Base-by-base conservation (phyloP, 2,329 filamentous ascomycete species). In the Geoglossum cookeanum region DNA sequence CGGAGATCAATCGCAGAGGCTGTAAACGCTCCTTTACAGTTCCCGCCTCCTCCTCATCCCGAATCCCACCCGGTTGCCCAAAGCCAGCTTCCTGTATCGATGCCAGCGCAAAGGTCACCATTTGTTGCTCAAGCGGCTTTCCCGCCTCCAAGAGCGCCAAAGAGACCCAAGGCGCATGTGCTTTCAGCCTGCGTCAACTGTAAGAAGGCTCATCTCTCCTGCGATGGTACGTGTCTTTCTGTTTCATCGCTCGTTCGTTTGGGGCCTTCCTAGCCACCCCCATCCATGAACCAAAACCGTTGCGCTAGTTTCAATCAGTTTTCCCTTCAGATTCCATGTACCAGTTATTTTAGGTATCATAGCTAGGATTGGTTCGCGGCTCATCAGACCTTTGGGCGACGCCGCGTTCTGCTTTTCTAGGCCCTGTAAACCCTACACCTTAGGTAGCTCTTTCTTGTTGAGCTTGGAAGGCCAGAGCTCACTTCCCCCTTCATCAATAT, bases 101-200 rank as follows among this genome's bases (percentile, higher is more conserved):
- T 63, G 57, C 59, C 62, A 45, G 60, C 59, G 32, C 61, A 59
- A 49, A 60, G 62, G 55, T 63, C 64, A 47, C 62, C 63, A 53
- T 64, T 64, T 58, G 59, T 61, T 57, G 48, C 58, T 27, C 63
- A 63, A 62, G 53, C 64, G 62, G 45, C 61, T 59, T 29, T 60
- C 61, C 47, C 61, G 60, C 32, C 60, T 59, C 39, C 56, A 60
- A 13, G 45, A 27, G 45, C 55, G 29, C 55, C 55, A 22, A 47
- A 51, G 22, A 42, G 65, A 64, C 55, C 47, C 53, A 88, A 88
- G 66, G 84, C 85, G 13, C 87, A 92, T 71, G 87, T 91, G 56
- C 85, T 85, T 55, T 90, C 85, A 39, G 87, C 87, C 30, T 92
- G 87, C 67, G 83, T 91, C 62, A 87, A 88, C 59, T 92, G 87